Conservation (phyloP, 495 filamentous ascomycete genomes). For the Aspergillus bertholletiae region DNA sequence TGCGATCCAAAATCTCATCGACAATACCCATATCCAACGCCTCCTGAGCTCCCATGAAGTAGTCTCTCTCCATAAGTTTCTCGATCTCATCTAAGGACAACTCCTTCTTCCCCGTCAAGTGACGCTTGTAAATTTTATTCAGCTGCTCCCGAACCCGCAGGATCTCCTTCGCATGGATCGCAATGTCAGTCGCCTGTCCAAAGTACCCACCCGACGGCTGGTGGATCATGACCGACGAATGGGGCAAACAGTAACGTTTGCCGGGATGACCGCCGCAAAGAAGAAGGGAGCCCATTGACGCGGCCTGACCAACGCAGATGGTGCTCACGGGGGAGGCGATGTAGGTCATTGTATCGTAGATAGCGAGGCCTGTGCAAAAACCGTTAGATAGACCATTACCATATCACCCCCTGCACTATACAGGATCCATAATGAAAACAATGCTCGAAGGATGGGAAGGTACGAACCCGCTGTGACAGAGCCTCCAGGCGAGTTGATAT, state of each 20-base stretch:
- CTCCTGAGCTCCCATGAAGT: constrained; percentile 86
- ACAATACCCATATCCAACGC: constrained; percentile 87
- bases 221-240: constrained; percentile 94
- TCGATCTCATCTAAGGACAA: constrained; percentile 77
- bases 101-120: constrained; percentile 70
- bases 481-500: constrained; percentile 95
- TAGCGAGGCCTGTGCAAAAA: constrained; percentile 69
- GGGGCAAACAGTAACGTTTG: constrained; percentile 83
- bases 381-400: constrained; percentile 5
- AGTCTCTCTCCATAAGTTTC: constrained; percentile 93
- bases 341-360: constrained; percentile 99
- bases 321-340: constrained; percentile 89
- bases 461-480: constrained; percentile 76
- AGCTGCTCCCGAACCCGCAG: constrained; percentile 78
- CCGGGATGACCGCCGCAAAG: constrained; percentile 83
- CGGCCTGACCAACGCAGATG: constrained; percentile 92
- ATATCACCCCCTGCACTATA: neutral
- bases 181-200: constrained; percentile 87
- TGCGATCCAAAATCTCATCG: constrained; percentile 75
- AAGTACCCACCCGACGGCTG: constrained; percentile 89
- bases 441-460: neutral
- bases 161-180: constrained; percentile 97
- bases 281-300: constrained; percentile 89
- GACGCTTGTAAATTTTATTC: constrained; percentile 83
- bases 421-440: neutral